Evolutionary conservation across 169 alveolate genomes (phyloP), one percentile per base, ranked within the genome.

Genomic region (Plasmodium knowlesi): DNA sequence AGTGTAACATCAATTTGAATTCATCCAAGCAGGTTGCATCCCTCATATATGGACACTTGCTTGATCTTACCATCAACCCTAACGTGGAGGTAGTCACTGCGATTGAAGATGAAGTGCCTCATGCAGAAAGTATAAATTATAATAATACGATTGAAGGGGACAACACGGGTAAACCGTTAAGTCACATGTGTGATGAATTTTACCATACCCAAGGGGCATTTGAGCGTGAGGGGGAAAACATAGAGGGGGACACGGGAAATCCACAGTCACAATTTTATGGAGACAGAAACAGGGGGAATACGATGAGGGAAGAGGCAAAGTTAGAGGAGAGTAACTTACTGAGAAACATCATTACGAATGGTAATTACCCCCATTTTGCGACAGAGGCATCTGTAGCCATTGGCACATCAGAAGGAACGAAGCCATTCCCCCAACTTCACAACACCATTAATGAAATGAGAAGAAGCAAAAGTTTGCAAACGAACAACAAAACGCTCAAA

Each of bases 11-110:
- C 46, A 92, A 92, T 61, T 79, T 92, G 43, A 92, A 92, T 72
- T 92, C 95, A 0, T 92, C 95, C 28, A 92, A 92, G 28, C 95
- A 92, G 54, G 95, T 92, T 1, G 61, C 95, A 9, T 71, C 90
- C 4, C 50, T 90, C 19, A n/a, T 90, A 71, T 90, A 81, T 34
- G 50, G n/a, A 85, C 10, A 73, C 19, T 32, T 85, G 22, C 39
- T 74, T 6, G 79, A 85, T 34, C 16, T 85, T 16, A 4, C 79
- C 8, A 5, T 71, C 19, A 84, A 12, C 41, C 74, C 67, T 22
- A 73, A 85, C 19, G 30, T 50, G 57, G 93, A 12, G 72, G 81
- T 70, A 39, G 88, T 8, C 28, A n/a, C 25, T 9, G 3, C 32
- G n/a, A 30, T 0, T 43, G 85, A 32, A 70, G 79, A 70, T 5